Percentiles rank a stretch among this genome's conserved stretches.
phyloP scores from a whole-genome alignment of 2,329 filamentous ascomycete genomes.

The Sordariomycetes sp. region DNA sequence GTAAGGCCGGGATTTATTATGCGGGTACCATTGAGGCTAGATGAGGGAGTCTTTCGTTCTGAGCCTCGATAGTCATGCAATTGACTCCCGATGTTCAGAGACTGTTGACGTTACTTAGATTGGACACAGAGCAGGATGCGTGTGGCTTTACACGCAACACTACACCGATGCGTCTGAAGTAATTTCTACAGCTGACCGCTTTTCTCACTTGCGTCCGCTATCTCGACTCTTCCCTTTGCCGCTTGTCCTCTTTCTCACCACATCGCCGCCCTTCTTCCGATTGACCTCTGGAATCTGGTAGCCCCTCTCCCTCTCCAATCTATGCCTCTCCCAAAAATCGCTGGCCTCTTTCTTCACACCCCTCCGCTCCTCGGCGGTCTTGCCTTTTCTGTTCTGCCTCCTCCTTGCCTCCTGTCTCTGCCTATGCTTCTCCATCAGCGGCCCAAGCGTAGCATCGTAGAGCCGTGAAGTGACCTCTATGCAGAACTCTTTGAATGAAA shows the following conservation, averaged over 20 bases:
- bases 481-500: constrained; percentile 10
- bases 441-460: neutral
- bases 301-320: constrained; percentile 26
- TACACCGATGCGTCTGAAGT: too few relatives aligned
- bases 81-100: too few relatives aligned
- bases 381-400: constrained; percentile 2
- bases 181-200: too few relatives aligned
- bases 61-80: too few relatives aligned
- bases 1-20: too few relatives aligned
- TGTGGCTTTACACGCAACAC: too few relatives aligned
- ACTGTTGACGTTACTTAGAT: too few relatives aligned
- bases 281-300: constrained; percentile 30
- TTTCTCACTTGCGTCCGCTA: too few relatives aligned
- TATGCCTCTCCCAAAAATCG: constrained; percentile 31
- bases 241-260: constrained; percentile 2
- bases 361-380: constrained; percentile 8
- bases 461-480: neutral
- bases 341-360: constrained; percentile 21
- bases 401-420: neutral
- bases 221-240: constrained; percentile 3
- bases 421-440: neutral
- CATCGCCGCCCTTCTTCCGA: constrained; percentile 2
- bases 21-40: too few relatives aligned
- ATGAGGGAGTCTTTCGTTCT: too few relatives aligned
- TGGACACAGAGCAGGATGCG: too few relatives aligned